Conservation (phyloP, 2,329 filamentous ascomycete species). For the Helminthosporium solani region DNA sequence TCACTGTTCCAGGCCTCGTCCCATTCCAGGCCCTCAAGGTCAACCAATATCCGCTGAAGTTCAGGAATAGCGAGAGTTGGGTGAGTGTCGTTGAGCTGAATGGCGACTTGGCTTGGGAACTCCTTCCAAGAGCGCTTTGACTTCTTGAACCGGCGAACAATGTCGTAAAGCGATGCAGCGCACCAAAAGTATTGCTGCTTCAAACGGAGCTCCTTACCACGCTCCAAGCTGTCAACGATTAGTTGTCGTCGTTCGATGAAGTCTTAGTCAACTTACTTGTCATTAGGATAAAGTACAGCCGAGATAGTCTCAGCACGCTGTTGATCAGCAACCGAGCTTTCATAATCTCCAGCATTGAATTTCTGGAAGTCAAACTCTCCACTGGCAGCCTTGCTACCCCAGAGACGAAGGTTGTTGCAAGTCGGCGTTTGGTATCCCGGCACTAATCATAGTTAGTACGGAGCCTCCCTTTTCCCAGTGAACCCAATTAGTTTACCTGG, state of each 20-base stretch:
- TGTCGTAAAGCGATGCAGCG: slow-evolving; percentile 91
- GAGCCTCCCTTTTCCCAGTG: too few relatives aligned
- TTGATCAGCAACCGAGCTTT: slow-evolving; percentile 96
- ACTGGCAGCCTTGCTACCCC: slow-evolving; percentile 95
- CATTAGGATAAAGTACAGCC: slow-evolving; percentile 94
- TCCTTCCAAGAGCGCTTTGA: slow-evolving; percentile 85
- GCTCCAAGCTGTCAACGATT: slow-evolving; percentile 60
- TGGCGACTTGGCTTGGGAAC: slow-evolving; percentile 92
- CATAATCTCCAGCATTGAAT: slow-evolving; percentile 97
- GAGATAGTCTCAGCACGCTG: slow-evolving; percentile 99
- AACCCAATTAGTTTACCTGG: slow-evolving; percentile 44
- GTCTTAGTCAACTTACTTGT: slow-evolving; percentile 57
- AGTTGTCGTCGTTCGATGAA: slow-evolving; percentile 4
- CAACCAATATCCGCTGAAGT: slow-evolving; percentile 86
- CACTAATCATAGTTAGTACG: slow-evolving; percentile 59
- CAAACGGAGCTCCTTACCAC: slow-evolving; percentile 92
- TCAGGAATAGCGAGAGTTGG: slow-evolving; percentile 96
- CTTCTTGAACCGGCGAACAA: slow-evolving; percentile 98
- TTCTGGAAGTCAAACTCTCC: slow-evolving; percentile 99
- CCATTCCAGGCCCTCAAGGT: slow-evolving; percentile 90
- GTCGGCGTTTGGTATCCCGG: slow-evolving; percentile 87
- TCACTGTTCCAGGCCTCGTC: slow-evolving; percentile 73
- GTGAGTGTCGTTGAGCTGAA: slow-evolving; percentile 97
- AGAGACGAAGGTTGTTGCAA: slow-evolving; percentile 94
- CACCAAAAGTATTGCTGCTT: slow-evolving; percentile 99